A percentile compares a stretch with the other conserved stretches of the same genome.
Evolutionary conservation across 768 basidiomycete species (phyloP).

Genomic region (Amanita subjunquillea): DNA sequence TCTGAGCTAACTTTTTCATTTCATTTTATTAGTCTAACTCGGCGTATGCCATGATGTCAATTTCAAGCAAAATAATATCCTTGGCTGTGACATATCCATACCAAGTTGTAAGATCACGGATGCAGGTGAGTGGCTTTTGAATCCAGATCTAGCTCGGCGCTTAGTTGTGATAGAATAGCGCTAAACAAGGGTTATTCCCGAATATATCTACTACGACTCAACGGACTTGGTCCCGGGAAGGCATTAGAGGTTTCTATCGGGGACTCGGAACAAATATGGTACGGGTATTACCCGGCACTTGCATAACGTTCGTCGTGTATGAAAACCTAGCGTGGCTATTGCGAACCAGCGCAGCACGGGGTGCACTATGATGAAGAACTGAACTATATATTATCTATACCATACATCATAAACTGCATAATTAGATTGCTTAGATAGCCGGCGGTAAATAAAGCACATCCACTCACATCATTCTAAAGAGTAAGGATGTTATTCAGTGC

Average conservation of each 20-base stretch:
- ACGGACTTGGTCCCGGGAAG: constrained; percentile 76
- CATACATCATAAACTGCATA: neutral
- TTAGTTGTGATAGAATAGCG: constrained; percentile 44
- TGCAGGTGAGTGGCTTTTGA: constrained; percentile 53
- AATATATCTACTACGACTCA: constrained; percentile 74
- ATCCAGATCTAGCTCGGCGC: neutral
- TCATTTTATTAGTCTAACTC: constrained; percentile 60
- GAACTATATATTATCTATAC: neutral
- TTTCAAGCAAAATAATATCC: constrained; percentile 78
- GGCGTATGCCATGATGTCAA: constrained; percentile 88
- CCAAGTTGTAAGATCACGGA: constrained; percentile 89
- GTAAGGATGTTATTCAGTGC: neutral
- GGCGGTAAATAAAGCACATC: neutral
- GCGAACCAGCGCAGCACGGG: constrained; percentile 50
- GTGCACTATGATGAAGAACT: constrained; percentile 15
- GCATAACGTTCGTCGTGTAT: constrained; percentile 97
- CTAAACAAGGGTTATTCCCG: constrained; percentile 60
- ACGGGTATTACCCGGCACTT: constrained; percentile 92
- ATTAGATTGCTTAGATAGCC: neutral
- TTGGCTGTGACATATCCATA: constrained; percentile 89
- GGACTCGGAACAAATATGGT: constrained; percentile 92
- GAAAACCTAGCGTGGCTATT: constrained; percentile 85
- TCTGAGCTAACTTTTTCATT: too few relatives aligned
- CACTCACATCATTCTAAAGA: neutral
- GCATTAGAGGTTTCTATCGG: constrained; percentile 82